phyloP scores from a whole-genome alignment of 2,329 filamentous ascomycete species.

The Fusarium scirpi region DNA sequence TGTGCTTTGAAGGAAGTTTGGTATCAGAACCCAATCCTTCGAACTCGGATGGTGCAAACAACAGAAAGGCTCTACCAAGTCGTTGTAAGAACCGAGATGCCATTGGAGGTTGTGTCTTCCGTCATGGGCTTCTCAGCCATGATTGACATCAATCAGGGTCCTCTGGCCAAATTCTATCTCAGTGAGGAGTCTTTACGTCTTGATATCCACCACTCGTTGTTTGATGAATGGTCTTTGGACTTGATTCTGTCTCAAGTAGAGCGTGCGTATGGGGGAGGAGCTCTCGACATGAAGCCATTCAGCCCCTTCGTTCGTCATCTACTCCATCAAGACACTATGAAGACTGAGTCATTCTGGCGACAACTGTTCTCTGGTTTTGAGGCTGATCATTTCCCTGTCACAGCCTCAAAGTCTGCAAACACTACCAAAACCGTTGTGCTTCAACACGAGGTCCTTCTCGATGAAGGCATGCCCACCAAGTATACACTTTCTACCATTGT shows the following conservation, averaged over 20 bases:
- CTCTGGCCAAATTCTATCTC: background rate
- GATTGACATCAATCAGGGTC: background rate
- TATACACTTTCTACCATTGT: slow-evolving; percentile 1
- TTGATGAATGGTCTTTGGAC: slow-evolving; percentile 10
- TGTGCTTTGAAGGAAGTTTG: background rate
- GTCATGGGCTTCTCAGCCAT: background rate
- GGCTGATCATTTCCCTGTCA: background rate
- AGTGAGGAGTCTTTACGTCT: background rate
- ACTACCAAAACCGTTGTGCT: background rate
- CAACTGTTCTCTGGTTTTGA: background rate
- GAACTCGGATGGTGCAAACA: background rate
- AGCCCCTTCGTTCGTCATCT: background rate
- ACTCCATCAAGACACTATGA: accelerated
- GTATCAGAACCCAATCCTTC: background rate
- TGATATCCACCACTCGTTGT: background rate
- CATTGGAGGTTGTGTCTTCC: background rate
- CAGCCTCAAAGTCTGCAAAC: background rate
- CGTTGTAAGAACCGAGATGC: background rate
- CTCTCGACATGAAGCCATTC: background rate
- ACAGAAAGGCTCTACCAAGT: background rate
- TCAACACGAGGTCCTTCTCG: background rate
- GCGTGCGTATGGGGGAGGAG: background rate
- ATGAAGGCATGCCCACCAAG: background rate
- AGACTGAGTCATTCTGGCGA: background rate
- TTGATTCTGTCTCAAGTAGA: background rate